Percentiles rank a stretch among this genome's conserved stretches.
Evolutionary conservation across 306 rosid genomes (phyloP).

Genomic region (Castanospermum australe): DNA sequence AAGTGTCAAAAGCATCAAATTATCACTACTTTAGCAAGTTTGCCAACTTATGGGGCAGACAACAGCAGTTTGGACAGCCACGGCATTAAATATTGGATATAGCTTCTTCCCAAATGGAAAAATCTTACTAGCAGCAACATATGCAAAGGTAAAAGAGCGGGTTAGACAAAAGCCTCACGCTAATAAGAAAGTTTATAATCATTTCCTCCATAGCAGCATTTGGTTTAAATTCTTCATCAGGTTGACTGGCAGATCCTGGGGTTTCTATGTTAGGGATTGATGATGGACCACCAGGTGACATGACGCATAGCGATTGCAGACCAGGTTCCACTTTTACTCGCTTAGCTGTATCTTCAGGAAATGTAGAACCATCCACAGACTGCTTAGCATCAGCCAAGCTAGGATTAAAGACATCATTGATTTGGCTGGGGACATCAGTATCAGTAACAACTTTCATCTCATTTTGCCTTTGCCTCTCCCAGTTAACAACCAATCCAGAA

Average conservation of each 20-base stretch:
- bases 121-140: not conserved
- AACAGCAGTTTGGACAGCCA: constrained; percentile 11
- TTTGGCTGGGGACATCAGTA: constrained; percentile 66
- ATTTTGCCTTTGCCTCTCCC: constrained; percentile 97
- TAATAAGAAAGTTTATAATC: constrained; percentile 93
- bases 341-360: constrained; percentile 87
- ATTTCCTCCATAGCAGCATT: constrained; percentile 99
- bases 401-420: constrained; percentile 66
- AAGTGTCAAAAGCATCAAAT: not conserved
- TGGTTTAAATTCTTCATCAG: constrained; percentile 99
- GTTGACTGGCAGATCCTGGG: constrained; percentile 90
- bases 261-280: constrained; percentile 91
- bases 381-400: constrained; percentile 78
- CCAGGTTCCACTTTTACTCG: constrained; percentile 98
- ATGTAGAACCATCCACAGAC: constrained; percentile 78
- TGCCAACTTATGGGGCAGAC: not conserved
- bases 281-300: constrained; percentile 98
- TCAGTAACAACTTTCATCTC: constrained; percentile 83
- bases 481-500: constrained; percentile 98
- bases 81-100: constrained; percentile 11
- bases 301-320: constrained; percentile 79
- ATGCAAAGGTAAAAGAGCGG: constrained; percentile 21
- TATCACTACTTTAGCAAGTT: not conserved
- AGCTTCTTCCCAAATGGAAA: constrained; percentile 3
- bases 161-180: constrained; percentile 62